A percentile compares a stretch with the other conserved stretches of the same genome.
Evolutionary conservation across 2,329 filamentous ascomycete species (phyloP).

Genomic region (Cercospora sp.): DNA sequence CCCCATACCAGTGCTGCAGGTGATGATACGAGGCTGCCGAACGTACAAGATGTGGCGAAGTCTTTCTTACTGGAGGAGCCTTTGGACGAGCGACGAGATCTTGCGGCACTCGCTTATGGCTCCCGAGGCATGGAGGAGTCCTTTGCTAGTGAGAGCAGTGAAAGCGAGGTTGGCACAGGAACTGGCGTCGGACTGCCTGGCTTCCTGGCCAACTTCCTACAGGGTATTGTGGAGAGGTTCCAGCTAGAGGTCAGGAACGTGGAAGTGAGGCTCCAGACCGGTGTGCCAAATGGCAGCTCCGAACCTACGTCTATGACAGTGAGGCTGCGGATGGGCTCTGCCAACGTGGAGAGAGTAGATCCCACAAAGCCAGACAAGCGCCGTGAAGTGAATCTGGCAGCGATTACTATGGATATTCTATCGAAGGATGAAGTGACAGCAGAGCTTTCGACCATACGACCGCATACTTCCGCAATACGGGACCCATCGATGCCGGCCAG

Average conservation of each 20-base stretch:
- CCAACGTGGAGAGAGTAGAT: conserved; percentile 36
- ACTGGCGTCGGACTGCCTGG: conserved; percentile 66
- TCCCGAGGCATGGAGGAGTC: conserved; percentile 60
- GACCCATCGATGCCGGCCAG: not conserved
- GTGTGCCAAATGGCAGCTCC: conserved; percentile 37
- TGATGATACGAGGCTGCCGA: conserved; percentile 51
- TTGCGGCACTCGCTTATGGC: conserved; percentile 68
- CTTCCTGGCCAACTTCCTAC: conserved; percentile 70
- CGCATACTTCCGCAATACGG: conserved; percentile 11
- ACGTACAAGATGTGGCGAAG: conserved; percentile 70
- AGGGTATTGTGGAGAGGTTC: conserved; percentile 71
- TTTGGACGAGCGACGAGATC: conserved; percentile 61
- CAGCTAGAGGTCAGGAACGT: conserved; percentile 67
- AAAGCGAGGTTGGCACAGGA: conserved; percentile 67
- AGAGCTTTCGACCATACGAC: conserved; percentile 26
- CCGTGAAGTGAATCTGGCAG: conserved; percentile 24
- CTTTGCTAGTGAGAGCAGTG: conserved; percentile 54
- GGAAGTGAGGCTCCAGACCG: conserved; percentile 65
- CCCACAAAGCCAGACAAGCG: not conserved
- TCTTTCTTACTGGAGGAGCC: conserved; percentile 76
- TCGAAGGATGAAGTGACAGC: conserved; percentile 28
- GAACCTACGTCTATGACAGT: conserved; percentile 55
- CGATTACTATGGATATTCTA: conserved; percentile 34
- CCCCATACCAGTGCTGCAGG: conserved; percentile 31
- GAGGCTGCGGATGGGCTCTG: conserved; percentile 63